Evolutionary conservation across 2,329 filamentous ascomycete genomes (phyloP), one percentile per base, ranked within the genome.

Genomic region (Diplodia scrobiculata): DNA sequence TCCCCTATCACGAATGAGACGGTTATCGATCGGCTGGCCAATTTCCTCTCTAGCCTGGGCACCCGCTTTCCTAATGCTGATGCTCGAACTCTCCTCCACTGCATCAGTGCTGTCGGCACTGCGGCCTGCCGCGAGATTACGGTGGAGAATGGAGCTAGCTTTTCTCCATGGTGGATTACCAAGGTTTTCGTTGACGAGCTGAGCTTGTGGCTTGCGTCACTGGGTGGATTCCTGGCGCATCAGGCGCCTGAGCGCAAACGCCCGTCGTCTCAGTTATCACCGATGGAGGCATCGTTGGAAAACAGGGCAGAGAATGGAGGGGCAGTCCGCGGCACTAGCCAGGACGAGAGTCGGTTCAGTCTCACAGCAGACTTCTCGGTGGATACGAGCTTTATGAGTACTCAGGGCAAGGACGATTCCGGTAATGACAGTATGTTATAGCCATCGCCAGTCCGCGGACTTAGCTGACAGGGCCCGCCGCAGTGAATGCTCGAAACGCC

Each of bases 171-270:
- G 92, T 95, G 91, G 91, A 91, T 97, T 67, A 92, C 92, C 3
- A 97, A 97, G 76, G 93, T 94, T 67, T 98, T 94, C 84, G 86
- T 97, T 63, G 93, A 97, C 73, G 94, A 98, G 79, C 96, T 96
- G 91, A 87, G 92, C 59, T 84, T 90, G 66, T 97, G 96, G 84
- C 83, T 97, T 70, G 92, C 91, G 0, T 92, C 96, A 72, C 89
- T 93, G 72, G 94, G 93, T 60, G 94, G 94, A 0, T 97, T 97
- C 74, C 88, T 97, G 81, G 83, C 83, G 36, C 81, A 83, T 68
- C 76, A 25, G 14, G 29, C 59, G 19, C 54, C 67, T 50, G 69
- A 66, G n/a, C 71, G 77, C 2, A 79, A 72, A 7, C 68, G 71
- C 1, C 67, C 72, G 4, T 69, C 71, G 11, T 72, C 71, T 38